These are phyloP conservation scores for Termitomyces bulborhizus DNA, from an alignment of 768 basidiomycete genomes.

Conservation along the genomic window DNA sequence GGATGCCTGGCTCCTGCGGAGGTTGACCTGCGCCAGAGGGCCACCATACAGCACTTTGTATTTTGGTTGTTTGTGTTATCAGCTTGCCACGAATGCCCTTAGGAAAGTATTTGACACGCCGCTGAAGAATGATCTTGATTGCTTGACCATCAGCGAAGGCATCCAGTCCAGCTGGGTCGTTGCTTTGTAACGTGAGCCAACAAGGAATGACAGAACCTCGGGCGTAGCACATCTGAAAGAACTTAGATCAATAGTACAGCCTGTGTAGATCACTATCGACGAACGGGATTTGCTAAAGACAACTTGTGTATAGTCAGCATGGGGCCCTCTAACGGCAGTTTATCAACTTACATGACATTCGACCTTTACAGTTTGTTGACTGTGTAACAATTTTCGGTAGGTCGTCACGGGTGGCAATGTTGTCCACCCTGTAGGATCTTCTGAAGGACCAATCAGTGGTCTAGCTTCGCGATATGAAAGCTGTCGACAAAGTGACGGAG, in stretches of 20 bases:
- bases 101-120: constrained; percentile 22
- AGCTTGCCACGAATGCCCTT: background rate
- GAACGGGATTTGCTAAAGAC: constrained; percentile 30
- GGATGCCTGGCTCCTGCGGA: background rate
- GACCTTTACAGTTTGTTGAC: constrained; percentile 19
- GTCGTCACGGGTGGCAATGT: constrained; percentile 16
- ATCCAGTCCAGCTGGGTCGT: constrained; percentile 24
- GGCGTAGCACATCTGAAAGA: constrained; percentile 26
- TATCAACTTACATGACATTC: constrained; percentile 22
- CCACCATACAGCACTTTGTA: constrained; percentile 26
- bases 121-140: constrained; percentile 21
- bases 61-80: constrained; percentile 3
- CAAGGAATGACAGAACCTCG: constrained; percentile 35
- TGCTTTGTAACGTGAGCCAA: constrained; percentile 22
- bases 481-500: constrained; percentile 26
- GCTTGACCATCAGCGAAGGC: constrained; percentile 19
- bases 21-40: background rate
- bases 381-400: constrained; percentile 12
- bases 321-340: background rate
- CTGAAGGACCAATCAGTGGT: constrained; percentile 24
- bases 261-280: background rate
- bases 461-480: constrained; percentile 25
- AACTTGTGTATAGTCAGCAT: constrained; percentile 15
- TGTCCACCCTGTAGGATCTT: constrained; percentile 31
- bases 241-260: background rate